A percentile compares a stretch with the other conserved stretches of the same genome.
Conservation (phyloP, 176 grass and related monocot species). For the Hsuehochloa calcarea region DNA sequence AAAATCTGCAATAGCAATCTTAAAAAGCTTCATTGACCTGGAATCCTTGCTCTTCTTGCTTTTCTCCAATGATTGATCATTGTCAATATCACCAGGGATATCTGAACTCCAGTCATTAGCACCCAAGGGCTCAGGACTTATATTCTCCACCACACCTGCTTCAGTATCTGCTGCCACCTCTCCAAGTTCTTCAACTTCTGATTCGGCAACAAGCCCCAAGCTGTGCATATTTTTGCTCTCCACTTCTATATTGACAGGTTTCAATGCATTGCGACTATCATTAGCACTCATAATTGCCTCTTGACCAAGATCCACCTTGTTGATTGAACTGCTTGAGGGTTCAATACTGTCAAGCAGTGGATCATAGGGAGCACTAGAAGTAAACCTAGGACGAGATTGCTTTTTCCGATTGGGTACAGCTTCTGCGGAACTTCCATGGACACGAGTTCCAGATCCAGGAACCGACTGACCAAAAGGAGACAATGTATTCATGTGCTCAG, state of each 20-base stretch:
- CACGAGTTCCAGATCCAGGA: constrained; percentile 46
- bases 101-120: constrained; percentile 58
- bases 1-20: constrained; percentile 86
- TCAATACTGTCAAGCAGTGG: constrained; percentile 92
- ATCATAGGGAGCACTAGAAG: constrained; percentile 69
- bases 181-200: constrained; percentile 73
- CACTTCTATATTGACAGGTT: constrained; percentile 54
- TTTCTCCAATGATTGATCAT: constrained; percentile 59
- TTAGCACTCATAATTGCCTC: constrained; percentile 37
- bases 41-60: constrained; percentile 66
- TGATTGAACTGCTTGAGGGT: constrained; percentile 65
- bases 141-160: constrained; percentile 74
- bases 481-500: constrained; percentile 27
- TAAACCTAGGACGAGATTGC: constrained; percentile 31
- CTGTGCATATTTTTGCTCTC: constrained; percentile 52
- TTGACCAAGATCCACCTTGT: constrained; percentile 60
- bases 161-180: constrained; percentile 79
- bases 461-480: constrained; percentile 43
- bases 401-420: constrained; percentile 34
- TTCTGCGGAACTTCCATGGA: constrained; percentile 51
- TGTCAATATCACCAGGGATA: constrained; percentile 58
- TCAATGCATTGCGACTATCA: constrained; percentile 35
- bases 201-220: constrained; percentile 53
- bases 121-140: constrained; percentile 68
- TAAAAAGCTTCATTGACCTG: constrained; percentile 88